A percentile compares a stretch with the other conserved stretches of the same genome.
These are phyloP conservation scores for Macrocystidia cucumis DNA, from an alignment of 1,284 basidiomycete species.

Conservation along the genomic window DNA sequence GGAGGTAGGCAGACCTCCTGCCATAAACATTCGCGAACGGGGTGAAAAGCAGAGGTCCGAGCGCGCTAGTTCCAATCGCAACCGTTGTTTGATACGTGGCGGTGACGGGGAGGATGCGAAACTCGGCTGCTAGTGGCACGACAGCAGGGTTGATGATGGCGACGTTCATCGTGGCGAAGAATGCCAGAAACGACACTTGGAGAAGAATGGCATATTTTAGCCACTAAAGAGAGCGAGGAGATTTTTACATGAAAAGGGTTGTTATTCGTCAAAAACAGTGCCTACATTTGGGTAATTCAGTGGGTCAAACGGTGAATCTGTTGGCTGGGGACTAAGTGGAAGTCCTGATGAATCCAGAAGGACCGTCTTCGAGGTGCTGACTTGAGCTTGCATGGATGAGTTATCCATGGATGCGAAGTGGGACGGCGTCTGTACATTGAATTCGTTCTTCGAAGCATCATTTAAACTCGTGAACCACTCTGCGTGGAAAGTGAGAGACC, in stretches of 20 bases:
- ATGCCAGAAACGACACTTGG: conserved; percentile 22
- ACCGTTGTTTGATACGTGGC: conserved; percentile 27
- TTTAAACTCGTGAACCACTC: no score
- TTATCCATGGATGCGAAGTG: no score
- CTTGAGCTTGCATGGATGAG: no score
- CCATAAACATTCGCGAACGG: conserved; percentile 28
- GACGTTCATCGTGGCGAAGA: conserved; percentile 23
- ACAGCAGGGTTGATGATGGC: conserved; percentile 26
- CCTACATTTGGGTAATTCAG: conserved; percentile 25
- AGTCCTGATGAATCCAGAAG: conserved; percentile 19
- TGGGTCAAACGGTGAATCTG: conserved; percentile 19
- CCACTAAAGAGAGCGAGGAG: conserved; percentile 15
- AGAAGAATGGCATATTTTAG: conserved; percentile 21
- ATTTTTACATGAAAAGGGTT: not conserved
- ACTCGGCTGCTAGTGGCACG: conserved; percentile 22
- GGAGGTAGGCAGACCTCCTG: conserved; percentile 21
- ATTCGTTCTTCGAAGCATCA: no score
- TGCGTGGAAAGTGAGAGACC: no score
- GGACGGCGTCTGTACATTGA: no score
- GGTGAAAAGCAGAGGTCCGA: conserved; percentile 24
- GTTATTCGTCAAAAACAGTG: not conserved
- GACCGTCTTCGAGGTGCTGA: no score
- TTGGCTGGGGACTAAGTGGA: conserved; percentile 26
- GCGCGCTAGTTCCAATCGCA: conserved; percentile 23
- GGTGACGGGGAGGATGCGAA: conserved; percentile 20